A percentile compares a stretch with the other conserved stretches of the same genome.
Evolutionary conservation across 495 filamentous ascomycete species (phyloP).

Genomic region (Neurospora tetraspora): DNA sequence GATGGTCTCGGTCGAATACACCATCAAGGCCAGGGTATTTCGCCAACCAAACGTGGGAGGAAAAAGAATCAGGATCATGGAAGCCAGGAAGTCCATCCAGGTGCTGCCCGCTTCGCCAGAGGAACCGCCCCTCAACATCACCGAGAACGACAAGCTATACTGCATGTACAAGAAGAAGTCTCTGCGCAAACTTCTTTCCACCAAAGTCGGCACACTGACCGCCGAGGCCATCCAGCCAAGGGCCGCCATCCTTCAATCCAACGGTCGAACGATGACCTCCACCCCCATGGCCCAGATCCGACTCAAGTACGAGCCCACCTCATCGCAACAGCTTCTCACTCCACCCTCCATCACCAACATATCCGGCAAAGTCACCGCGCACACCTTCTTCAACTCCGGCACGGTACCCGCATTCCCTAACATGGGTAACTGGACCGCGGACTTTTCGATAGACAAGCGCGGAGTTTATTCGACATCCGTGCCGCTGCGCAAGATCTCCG

Average conservation of each 20-base stretch:
- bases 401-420: slow-evolving; percentile 45
- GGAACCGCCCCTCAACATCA: slow-evolving; percentile 63
- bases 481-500: slow-evolving; percentile 52
- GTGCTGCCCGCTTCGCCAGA: slow-evolving; percentile 69
- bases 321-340: slow-evolving; percentile 25
- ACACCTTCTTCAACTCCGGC: slow-evolving; percentile 58
- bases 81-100: slow-evolving; percentile 50
- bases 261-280: slow-evolving; percentile 27
- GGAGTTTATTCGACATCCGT: slow-evolving; percentile 58
- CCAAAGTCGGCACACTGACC: slow-evolving; percentile 63
- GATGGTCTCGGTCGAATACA: slow-evolving; percentile 71
- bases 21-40: slow-evolving; percentile 49
- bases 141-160: slow-evolving; percentile 52
- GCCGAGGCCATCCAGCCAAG: slow-evolving; percentile 66
- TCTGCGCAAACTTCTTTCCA: slow-evolving; percentile 65
- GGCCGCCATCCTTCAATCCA: slow-evolving; percentile 48
- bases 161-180: slow-evolving; percentile 62
- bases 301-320: slow-evolving; percentile 62
- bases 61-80: slow-evolving; percentile 29
- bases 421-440: slow-evolving; percentile 37
- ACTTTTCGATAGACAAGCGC: slow-evolving; percentile 40
- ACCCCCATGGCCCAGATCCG: slow-evolving; percentile 56
- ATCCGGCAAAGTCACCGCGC: slow-evolving; percentile 58
- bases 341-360: slow-evolving; percentile 63
- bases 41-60: slow-evolving; percentile 21